Conservation (phyloP, 2,329 filamentous ascomycete species). For the Arthrinium puccinioides region DNA sequence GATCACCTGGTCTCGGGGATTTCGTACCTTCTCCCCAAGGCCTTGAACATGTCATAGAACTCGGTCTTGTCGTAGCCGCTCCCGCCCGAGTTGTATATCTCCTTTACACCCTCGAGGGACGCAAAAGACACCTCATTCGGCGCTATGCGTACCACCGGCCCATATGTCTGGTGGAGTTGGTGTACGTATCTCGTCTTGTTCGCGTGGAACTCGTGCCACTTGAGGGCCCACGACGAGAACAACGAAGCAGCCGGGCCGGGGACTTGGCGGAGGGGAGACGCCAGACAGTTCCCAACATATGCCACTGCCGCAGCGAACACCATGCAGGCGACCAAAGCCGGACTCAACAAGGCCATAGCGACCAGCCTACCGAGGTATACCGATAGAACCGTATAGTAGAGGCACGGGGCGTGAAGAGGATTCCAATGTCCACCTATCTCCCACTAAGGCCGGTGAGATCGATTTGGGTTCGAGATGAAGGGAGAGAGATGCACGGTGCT, state of each 20-base stretch:
- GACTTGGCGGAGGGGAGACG: slow-evolving; percentile 31
- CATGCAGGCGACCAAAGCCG: neutral
- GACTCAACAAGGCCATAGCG: neutral
- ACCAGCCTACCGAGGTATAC: too few species aligned
- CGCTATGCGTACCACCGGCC: slow-evolving; percentile 48
- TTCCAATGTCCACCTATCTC: too few species aligned
- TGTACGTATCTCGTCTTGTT: slow-evolving; percentile 49
- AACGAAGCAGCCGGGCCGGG: slow-evolving; percentile 42
- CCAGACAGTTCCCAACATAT: slow-evolving; percentile 19
- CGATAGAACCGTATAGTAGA: too few species aligned
- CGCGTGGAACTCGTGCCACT: slow-evolving; percentile 49
- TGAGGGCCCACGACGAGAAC: slow-evolving; percentile 43
- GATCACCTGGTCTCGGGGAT: neutral
- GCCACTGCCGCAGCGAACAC: neutral
- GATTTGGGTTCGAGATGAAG: too few species aligned
- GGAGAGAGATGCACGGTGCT: too few species aligned
- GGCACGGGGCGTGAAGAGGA: too few species aligned
- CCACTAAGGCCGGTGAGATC: too few species aligned
- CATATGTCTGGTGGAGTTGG: slow-evolving; percentile 44
- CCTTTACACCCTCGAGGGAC: slow-evolving; percentile 47
- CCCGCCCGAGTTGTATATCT: slow-evolving; percentile 55
- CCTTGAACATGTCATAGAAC: slow-evolving; percentile 54
- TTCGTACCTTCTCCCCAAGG: slow-evolving; percentile 47
- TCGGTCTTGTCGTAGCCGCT: slow-evolving; percentile 60
- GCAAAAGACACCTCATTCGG: slow-evolving; percentile 55